Evolutionary conservation across 129 eudicot species (phyloP).

Genomic region (Escallonia rubra): DNA sequence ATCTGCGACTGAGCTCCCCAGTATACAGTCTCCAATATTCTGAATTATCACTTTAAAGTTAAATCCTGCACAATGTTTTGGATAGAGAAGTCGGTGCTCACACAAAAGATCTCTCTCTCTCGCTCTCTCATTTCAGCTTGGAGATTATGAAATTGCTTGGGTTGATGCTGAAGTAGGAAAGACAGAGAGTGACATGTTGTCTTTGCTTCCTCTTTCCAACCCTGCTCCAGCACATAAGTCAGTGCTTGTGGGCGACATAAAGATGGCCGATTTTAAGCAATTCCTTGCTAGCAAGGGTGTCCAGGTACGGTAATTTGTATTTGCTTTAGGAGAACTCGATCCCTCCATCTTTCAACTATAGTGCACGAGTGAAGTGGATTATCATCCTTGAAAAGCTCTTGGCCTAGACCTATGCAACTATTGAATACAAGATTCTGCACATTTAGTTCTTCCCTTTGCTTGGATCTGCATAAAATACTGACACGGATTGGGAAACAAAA

Average conservation of each 20-base stretch:
- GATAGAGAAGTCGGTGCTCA: too few species aligned
- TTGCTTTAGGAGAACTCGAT: slow-evolving; percentile 1
- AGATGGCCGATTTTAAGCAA: slow-evolving; percentile 97
- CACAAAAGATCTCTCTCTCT: neutral
- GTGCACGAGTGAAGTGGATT: neutral
- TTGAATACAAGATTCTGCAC: too few species aligned
- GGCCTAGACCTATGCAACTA: neutral
- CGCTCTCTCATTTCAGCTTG: slow-evolving; percentile 51
- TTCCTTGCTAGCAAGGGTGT: slow-evolving; percentile 91
- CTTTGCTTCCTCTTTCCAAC: slow-evolving; percentile 79
- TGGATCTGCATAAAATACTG: too few species aligned
- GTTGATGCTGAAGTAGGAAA: slow-evolving; percentile 89
- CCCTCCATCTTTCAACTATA: neutral
- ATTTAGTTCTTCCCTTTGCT: too few species aligned
- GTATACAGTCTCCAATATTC: too few species aligned
- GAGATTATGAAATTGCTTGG: slow-evolving; percentile 98
- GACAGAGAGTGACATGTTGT: slow-evolving; percentile 58
- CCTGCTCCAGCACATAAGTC: slow-evolving; percentile 85
- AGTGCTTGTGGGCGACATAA: slow-evolving; percentile 91
- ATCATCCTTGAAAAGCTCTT: neutral
- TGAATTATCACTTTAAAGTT: too few species aligned
- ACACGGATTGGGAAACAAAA: too few species aligned
- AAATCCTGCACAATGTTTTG: too few species aligned
- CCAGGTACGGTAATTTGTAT: slow-evolving; percentile 44
- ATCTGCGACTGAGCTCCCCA: neutral